These are phyloP conservation scores for Prunus persica DNA, from an alignment of 306 rosid species.

Conservation along the genomic window DNA sequence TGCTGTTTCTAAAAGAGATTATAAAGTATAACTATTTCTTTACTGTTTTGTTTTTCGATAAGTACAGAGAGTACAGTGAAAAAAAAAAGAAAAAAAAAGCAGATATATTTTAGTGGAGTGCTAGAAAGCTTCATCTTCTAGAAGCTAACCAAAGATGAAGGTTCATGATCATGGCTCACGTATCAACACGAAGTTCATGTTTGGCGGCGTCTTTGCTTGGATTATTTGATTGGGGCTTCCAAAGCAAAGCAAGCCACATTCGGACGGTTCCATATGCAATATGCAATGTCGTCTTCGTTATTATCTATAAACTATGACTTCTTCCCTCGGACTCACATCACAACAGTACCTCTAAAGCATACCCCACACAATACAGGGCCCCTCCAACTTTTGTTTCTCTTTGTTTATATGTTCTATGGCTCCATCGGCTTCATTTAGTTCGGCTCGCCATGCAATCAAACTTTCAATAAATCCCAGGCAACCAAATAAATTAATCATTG, in stretches of 20 bases:
- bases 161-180: slow-evolving; percentile 21
- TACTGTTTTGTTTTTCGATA: neutral
- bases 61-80: neutral
- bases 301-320: neutral
- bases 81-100: neutral
- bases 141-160: slow-evolving; percentile 9
- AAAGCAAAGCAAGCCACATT: neutral
- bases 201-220: slow-evolving; percentile 27
- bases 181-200: neutral
- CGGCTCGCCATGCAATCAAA: neutral
- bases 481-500: neutral
- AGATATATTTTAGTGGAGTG: neutral
- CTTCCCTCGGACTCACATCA: neutral
- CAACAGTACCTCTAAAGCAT: neutral
- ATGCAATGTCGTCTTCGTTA: neutral
- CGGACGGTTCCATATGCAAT: too few species aligned
- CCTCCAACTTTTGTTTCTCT: neutral
- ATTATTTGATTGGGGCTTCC: neutral
- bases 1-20: too few species aligned
- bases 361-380: neutral
- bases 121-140: slow-evolving; percentile 4
- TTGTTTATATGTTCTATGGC: neutral
- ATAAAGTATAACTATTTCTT: too few species aligned
- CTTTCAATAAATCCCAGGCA: neutral
- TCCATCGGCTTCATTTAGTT: neutral